Evolutionary conservation across 2,329 filamentous ascomycete species (phyloP).

Genomic region (Aspergillus caelatus): DNA sequence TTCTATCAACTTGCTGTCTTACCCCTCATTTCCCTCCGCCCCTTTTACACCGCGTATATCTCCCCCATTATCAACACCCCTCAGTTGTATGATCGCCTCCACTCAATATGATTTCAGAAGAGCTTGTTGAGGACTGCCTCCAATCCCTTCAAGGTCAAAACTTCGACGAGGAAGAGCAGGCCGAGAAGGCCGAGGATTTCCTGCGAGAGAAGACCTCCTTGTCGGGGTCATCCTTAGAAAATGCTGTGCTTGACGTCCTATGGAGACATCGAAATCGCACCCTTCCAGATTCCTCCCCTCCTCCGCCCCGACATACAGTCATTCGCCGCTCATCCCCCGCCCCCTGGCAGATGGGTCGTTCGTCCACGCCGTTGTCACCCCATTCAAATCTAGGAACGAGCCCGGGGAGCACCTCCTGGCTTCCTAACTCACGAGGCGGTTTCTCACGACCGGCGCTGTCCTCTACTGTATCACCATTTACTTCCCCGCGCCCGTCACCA

Average conservation of each 20-base stretch:
- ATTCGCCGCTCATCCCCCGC: constrained; percentile 90
- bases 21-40: constrained; percentile 19
- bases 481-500: constrained; percentile 89
- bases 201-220: constrained; percentile 77
- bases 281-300: constrained; percentile 69
- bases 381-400: constrained; percentile 76
- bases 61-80: constrained; percentile 10
- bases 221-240: constrained; percentile 77
- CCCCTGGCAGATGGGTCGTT: constrained; percentile 80
- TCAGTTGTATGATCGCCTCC: constrained; percentile 6
- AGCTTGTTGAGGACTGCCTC: constrained; percentile 88
- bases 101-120: constrained; percentile 81
- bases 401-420: constrained; percentile 81
- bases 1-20: constrained; percentile 10
- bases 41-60: constrained; percentile 11
- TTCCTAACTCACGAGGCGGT: constrained; percentile 69
- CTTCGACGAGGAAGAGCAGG: constrained; percentile 93
- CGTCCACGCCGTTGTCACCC: constrained; percentile 78
- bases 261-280: constrained; percentile 62
- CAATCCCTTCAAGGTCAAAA: constrained; percentile 80
- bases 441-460: constrained; percentile 78
- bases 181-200: constrained; percentile 84
- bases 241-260: constrained; percentile 84
- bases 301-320: constrained; percentile 83
- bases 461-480: constrained; percentile 82